A percentile compares a stretch with the other conserved stretches of the same genome.
These are phyloP conservation scores for Dispira simplex DNA, from an alignment of 192 early-diverging fungal species.

Conservation along the genomic window DNA sequence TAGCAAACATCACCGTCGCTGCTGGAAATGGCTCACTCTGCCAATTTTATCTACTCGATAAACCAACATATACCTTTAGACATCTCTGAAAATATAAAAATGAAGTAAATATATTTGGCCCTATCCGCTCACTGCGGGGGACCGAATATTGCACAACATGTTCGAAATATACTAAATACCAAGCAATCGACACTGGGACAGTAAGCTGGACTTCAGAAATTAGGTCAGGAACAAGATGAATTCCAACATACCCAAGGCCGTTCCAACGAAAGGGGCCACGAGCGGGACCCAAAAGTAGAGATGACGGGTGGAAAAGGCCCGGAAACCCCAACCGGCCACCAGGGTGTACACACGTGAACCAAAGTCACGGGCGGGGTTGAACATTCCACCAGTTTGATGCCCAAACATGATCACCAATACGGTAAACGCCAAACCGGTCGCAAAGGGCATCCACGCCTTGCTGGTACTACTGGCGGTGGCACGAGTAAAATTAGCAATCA, in stretches of 20 bases:
- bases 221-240: slow-evolving; percentile 17
- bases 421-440: slow-evolving; percentile 39
- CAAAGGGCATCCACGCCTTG: slow-evolving; percentile 25
- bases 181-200: too few relatives aligned
- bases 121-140: too few relatives aligned
- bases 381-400: slow-evolving; percentile 39
- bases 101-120: too few relatives aligned
- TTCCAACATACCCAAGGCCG: slow-evolving; percentile 17
- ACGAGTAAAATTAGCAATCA: slow-evolving; percentile 34
- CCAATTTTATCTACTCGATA: too few relatives aligned
- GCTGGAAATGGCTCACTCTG: too few relatives aligned
- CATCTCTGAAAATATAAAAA: too few relatives aligned
- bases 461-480: slow-evolving; percentile 3
- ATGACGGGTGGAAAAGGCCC: slow-evolving; percentile 29
- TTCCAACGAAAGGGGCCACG: slow-evolving; percentile 36
- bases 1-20: too few relatives aligned
- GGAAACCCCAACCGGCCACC: slow-evolving; percentile 38
- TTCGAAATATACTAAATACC: too few relatives aligned
- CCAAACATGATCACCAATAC: slow-evolving; percentile 38
- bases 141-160: too few relatives aligned
- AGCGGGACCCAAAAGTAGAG: slow-evolving; percentile 42
- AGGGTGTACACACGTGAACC: slow-evolving; percentile 54
- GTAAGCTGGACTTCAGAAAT: too few relatives aligned
- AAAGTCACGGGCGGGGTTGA: slow-evolving; percentile 67
- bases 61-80: too few relatives aligned